Percentiles rank a stretch among this genome's conserved stretches.
Conservation (phyloP, 495 filamentous ascomycete species). For the Neurospora pannonica region DNA sequence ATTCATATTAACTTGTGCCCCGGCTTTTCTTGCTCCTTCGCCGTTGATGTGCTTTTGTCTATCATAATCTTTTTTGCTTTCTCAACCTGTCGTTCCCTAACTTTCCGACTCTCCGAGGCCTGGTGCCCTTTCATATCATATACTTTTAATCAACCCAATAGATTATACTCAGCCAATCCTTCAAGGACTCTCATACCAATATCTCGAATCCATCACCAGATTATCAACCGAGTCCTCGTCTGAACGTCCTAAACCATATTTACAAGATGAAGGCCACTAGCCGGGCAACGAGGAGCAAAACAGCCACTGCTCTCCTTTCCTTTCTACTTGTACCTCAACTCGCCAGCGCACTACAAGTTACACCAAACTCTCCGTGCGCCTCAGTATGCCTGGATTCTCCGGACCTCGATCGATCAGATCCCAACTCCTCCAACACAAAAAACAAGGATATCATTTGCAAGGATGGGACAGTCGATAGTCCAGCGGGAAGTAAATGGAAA, state of each 20-base stretch:
- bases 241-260: background rate
- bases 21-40: background rate
- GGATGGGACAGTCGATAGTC: slow-evolving; percentile 21
- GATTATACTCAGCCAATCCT: background rate
- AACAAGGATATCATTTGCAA: slow-evolving; percentile 37
- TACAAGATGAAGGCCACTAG: slow-evolving; percentile 8
- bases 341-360: slow-evolving; percentile 33
- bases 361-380: slow-evolving; percentile 43
- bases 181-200: background rate
- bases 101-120: background rate
- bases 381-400: slow-evolving; percentile 33
- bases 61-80: background rate
- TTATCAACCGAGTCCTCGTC: background rate
- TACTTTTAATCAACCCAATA: background rate
- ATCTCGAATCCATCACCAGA: background rate
- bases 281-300: background rate
- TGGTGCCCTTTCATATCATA: background rate
- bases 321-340: slow-evolving; percentile 16
- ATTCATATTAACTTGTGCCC: background rate
- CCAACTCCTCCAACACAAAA: slow-evolving; percentile 33
- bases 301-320: slow-evolving; percentile 8
- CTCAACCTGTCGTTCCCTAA: background rate
- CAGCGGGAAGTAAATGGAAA: slow-evolving; percentile 36
- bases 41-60: background rate
- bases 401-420: slow-evolving; percentile 30